Evolutionary conservation across 148 eudicot species (phyloP), one percentile per base, ranked within the genome.

Genomic region (Cornus kousa): DNA sequence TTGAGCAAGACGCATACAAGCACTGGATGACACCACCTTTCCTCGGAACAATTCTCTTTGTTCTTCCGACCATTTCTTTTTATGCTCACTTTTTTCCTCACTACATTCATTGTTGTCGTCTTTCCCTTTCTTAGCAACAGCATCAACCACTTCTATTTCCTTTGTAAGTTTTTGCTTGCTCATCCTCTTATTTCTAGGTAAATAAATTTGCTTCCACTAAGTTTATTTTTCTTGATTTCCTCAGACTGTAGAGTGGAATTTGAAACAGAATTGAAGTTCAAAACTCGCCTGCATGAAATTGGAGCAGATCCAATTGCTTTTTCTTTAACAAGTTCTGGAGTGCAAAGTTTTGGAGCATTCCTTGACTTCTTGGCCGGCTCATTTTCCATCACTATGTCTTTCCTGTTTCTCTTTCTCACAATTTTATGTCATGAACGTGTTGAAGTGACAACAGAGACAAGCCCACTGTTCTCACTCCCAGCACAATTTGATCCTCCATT

Each of bases 1-100:
- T 87, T 77, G 87, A 28, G 85, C 67, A 57, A 74, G 82, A 87
- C 78, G 84, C 87, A 87, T 84, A 53, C 69, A 23, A 17, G 81
- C 73, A 78, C 82, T 73, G 55, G 84, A 87, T n/a, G 82, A 77
- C 67, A 70, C 60, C 23, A 62, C 74, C 8, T 85, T 59, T 73
- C 81, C 78, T 31, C 39, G 68, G 37, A 77, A 79, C 28, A 79
- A 22, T 74, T 74, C 67, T 75, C 85, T 82, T 60, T 84, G 68
- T 33, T 78, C 80, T 37, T 79, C 76, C 89, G 85, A 87, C 77
- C 70, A 81, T 76, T 81, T 82, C 9, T 77, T 65, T 28, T 75
- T 84, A 14, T 81, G 85, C 28, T 57, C 32, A 11, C 65, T 77
- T 2, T 5, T 57, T 57, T 80, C 79, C n/a, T 80, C 85, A 74